Evolutionary conservation across 305 asterid species (phyloP).

Genomic region (Salvia sclarea): DNA sequence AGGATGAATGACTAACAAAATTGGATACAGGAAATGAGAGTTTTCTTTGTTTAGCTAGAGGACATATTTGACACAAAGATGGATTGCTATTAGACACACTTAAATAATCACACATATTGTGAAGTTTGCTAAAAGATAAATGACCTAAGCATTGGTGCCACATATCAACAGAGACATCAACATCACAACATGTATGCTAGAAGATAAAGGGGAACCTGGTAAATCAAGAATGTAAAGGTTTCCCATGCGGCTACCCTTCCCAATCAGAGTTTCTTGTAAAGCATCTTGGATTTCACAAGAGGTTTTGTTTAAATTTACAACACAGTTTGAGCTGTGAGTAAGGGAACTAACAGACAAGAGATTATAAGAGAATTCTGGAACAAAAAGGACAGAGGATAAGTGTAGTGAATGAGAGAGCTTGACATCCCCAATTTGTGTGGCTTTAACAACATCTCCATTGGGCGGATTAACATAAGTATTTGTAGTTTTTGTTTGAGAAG

Average conservation of each 20-base stretch:
- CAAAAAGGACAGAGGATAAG: neutral
- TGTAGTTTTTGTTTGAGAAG: rapidly evolving
- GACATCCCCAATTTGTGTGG: neutral
- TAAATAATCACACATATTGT: too few relatives aligned
- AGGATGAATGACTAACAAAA: rapidly evolving
- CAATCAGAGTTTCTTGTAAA: neutral
- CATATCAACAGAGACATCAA: neutral
- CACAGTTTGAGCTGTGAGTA: rapidly evolving
- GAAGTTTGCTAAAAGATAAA: neutral
- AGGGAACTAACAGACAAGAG: neutral
- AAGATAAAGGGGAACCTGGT: neutral
- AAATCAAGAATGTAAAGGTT: neutral
- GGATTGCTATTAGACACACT: neutral
- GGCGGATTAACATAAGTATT: neutral
- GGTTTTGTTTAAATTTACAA: neutral
- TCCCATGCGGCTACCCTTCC: neutral
- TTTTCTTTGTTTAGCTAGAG: neutral
- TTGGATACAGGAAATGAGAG: neutral
- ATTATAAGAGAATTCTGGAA: neutral
- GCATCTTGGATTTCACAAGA: neutral
- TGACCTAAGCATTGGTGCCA: neutral
- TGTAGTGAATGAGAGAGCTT: neutral
- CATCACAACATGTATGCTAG: too few relatives aligned
- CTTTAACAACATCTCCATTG: neutral
- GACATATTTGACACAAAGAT: neutral